Percentiles rank a stretch among this genome's conserved stretches.
Conservation (phyloP, 2,329 filamentous ascomycete genomes). For the Colletotrichum liaoningense region DNA sequence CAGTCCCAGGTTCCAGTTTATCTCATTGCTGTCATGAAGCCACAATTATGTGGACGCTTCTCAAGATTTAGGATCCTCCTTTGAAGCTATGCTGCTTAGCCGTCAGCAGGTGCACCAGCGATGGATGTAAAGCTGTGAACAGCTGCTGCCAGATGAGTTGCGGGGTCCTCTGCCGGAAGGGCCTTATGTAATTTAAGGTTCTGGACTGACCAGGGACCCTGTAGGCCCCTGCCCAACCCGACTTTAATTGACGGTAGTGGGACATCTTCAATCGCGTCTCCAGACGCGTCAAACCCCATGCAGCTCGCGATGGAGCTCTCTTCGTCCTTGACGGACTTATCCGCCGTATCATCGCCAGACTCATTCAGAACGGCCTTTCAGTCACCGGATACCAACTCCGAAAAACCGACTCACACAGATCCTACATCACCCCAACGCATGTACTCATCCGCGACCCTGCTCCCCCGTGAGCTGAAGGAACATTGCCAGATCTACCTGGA, state of each 20-base stretch:
- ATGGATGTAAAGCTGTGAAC: neutral
- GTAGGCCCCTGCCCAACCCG: neutral
- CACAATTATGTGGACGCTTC: too few species aligned
- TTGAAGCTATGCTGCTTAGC: neutral
- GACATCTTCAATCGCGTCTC: constrained; percentile 26
- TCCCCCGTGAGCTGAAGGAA: constrained; percentile 73
- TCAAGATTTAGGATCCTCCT: too few species aligned
- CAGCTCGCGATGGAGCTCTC: constrained; percentile 7
- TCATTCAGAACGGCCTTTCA: constrained; percentile 30
- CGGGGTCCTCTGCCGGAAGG: neutral
- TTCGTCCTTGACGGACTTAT: neutral
- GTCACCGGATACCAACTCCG: constrained; percentile 1
- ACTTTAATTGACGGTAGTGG: constrained; percentile 26
- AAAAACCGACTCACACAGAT: neutral
- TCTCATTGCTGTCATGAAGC: too few species aligned
- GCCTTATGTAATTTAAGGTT: neutral
- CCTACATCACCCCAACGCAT: neutral
- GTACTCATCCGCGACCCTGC: constrained; percentile 50
- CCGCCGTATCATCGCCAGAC: constrained; percentile 19
- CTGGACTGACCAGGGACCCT: neutral
- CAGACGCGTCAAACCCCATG: constrained; percentile 30
- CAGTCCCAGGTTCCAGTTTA: too few species aligned
- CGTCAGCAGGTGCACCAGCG: neutral
- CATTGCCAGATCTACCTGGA: constrained; percentile 81
- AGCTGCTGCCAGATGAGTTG: too few species aligned